Conservation (phyloP, 2,329 filamentous ascomycete genomes). For the Falciphora oryzae region DNA sequence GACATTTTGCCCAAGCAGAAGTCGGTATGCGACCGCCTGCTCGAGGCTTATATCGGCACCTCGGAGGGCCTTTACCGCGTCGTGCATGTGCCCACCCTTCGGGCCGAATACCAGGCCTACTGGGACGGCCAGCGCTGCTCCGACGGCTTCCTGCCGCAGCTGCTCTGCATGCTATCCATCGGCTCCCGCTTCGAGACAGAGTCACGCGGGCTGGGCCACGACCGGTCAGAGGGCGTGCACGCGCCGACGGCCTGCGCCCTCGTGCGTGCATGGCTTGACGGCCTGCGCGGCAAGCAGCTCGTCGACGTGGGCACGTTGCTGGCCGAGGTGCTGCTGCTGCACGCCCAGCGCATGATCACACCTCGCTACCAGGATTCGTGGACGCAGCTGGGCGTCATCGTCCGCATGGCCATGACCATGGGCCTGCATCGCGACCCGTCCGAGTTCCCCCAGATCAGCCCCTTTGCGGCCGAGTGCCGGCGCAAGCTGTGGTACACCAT, state of each 20-base stretch:
- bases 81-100: conserved; percentile 46
- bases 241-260: conserved; percentile 51
- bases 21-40: conserved; percentile 43
- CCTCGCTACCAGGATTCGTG: conserved; percentile 44
- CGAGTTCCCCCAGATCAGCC: conserved; percentile 43
- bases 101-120: conserved; percentile 43
- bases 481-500: conserved; percentile 52
- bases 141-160: conserved; percentile 47
- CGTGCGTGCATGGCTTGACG: conserved; percentile 48
- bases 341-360: conserved; percentile 45
- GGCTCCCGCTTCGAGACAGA: conserved; percentile 48
- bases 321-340: conserved; percentile 46
- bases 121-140: conserved; percentile 38
- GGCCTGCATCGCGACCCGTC: conserved; percentile 51
- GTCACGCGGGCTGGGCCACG: conserved; percentile 43
- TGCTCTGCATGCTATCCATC: conserved; percentile 47
- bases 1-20: conserved; percentile 46
- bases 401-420: conserved; percentile 55
- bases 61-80: conserved; percentile 49
- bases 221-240: conserved; percentile 48
- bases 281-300: conserved; percentile 44
- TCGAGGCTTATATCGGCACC: conserved; percentile 42
- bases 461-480: conserved; percentile 47
- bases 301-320: conserved; percentile 49
- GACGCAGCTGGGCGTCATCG: conserved; percentile 49